Evolutionary conservation across 1,284 basidiomycete species (phyloP), one percentile per base, ranked within the genome.

Genomic region (Malassezia dermatis): DNA sequence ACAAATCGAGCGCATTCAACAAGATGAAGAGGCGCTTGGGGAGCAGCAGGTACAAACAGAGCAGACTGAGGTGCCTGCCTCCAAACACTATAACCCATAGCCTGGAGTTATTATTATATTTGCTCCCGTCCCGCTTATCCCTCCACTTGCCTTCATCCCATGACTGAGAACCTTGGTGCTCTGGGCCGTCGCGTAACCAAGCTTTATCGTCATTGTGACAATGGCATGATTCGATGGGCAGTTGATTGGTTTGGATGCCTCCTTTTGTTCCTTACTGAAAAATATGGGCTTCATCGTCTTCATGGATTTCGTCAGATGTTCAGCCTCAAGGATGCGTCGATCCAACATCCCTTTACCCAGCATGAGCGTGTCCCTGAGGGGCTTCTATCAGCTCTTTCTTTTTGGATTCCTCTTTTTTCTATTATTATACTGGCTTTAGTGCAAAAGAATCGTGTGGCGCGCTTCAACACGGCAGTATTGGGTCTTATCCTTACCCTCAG

Each of bases 321-420:
- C 53, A 59, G 54, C 8, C 52, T 71, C 1, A 62, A 56, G 1
- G 65, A 69, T 74, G 83, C 83, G 11, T 83, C 86, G 79, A 77
- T 79, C 42, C 76, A 78, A 60, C 80, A 78, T 62, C 86, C 89
- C 3, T 88, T 40, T 31, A 80, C 89, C 1, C 78, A 81, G 5
- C 80, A 86, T 46, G 89, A 96, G 76, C 84, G 90, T 32, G 83
- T 96, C 2, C 86, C 89, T 0, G 84, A 86, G 52, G 64, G 78
- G 76, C 66, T 56, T 43, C 69, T 77, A 8, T 58, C 40, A 12
- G 39, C 69, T 4, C 41, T 64, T 8, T 59, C 61, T 7, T 55
- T 63, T 11, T 15, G 66, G 11, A 30, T 69, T 53, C 81, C 77
- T 0, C 71, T 86, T 4, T 63, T 84, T 15, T 75, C 65, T 50